Base-by-base conservation (phyloP, 805 yeast genomes). In the Candida andamanensis region DNA sequence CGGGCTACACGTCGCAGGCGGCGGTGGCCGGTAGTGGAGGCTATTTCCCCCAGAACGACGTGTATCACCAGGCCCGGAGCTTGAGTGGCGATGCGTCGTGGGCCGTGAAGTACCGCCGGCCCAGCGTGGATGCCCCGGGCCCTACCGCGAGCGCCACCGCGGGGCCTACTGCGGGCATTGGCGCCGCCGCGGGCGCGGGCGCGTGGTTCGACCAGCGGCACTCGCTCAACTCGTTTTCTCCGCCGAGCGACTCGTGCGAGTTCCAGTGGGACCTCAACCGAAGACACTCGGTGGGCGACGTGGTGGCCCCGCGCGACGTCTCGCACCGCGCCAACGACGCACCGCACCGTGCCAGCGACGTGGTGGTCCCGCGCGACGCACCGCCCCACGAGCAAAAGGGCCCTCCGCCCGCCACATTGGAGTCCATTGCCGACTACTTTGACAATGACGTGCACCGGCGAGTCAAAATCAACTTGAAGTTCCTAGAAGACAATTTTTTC, bases 361-460 rank as follows among this genome's bases (percentile, higher is more conserved):
- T n/a, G n/a, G n/a, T n/a, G n/a, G n/a, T n/a, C n/a, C n/a, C n/a
- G n/a, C n/a, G n/a, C n/a, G n/a, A n/a, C n/a, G n/a, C n/a, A n/a
- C n/a, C n/a, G n/a, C n/a, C n/a, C n/a, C n/a, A n/a, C n/a, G n/a
- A n/a, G n/a, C n/a, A n/a, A n/a, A 9, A 6, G 28, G 7, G 11
- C 17, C 16, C 6, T 8, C 17, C 17, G 11, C 30, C 19, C 26
- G 24, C 24, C 6, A 17, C n/a, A 23, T 6, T 11, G 32, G 16
- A 9, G 9, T 29, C 24, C 7, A 58, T 62, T 14, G 41, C 52
- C 30, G 58, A 52, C 14, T 65, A 65, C 42, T 65, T 65, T 43
- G 52, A 56, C 19, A 32, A 31, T 5, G 72, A 65, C 39, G 55
- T 60, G 5, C 68, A 62, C 41, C 49, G 56, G 34, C 42, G 70